Conservation (phyloP, 208 protist genomes). For the Trypanosomatidae sp. region DNA sequence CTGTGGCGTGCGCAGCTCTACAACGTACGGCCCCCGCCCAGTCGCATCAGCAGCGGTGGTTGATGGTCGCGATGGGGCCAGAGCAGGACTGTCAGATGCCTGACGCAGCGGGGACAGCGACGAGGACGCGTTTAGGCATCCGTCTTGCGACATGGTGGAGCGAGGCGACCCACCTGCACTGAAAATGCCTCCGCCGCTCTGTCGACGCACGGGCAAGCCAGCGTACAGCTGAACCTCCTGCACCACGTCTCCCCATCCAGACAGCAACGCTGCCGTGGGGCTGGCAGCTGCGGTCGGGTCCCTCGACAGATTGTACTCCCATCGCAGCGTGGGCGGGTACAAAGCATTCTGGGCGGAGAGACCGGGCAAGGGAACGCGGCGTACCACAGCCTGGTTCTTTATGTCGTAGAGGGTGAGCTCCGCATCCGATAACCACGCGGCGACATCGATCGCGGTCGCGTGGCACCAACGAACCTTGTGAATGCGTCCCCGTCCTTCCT, state of each 20-base stretch:
- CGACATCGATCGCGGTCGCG: conserved; percentile 26
- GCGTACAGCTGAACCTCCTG: conserved; percentile 43
- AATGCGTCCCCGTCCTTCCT: conserved; percentile 53
- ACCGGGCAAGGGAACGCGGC: conserved; percentile 14
- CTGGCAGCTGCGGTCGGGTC: not conserved
- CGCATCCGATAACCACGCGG: conserved; percentile 67
- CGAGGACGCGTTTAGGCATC: not conserved
- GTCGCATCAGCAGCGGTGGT: not conserved
- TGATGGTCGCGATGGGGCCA: not conserved
- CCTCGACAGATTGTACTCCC: conserved; percentile 29
- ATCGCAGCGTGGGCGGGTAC: conserved; percentile 58
- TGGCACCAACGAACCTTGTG: conserved; percentile 60
- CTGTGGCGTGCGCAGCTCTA: conserved; percentile 16
- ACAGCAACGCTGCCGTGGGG: conserved; percentile 31
- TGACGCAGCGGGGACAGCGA: not conserved
- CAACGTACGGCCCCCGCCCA: not conserved
- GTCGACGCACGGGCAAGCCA: not conserved
- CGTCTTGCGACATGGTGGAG: not conserved
- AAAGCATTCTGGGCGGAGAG: conserved; percentile 31
- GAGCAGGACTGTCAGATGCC: not conserved
- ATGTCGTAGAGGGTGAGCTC: conserved; percentile 62
- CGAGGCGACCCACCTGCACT: not conserved
- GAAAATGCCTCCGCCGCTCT: not conserved
- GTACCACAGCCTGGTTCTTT: conserved; percentile 30
- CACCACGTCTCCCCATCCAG: conserved; percentile 73